phyloP scores from a whole-genome alignment of 352 stramenopile species.

The Globisporangium orthogonon region DNA sequence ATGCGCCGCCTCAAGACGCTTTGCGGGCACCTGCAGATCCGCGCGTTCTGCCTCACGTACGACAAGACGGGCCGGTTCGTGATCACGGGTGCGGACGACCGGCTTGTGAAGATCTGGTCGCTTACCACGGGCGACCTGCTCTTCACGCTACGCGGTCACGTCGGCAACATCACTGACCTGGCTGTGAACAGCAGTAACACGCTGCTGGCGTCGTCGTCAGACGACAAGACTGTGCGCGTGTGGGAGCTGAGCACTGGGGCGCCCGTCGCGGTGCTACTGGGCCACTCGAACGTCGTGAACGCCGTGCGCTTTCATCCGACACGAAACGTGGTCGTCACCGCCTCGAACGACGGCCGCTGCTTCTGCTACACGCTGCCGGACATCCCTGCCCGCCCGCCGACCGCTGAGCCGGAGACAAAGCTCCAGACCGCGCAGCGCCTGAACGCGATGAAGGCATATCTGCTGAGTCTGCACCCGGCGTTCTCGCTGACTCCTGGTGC shows the following conservation, averaged over 20 bases:
- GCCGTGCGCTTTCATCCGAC: conserved; percentile 82
- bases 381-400: conserved; percentile 36
- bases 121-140: conserved; percentile 75
- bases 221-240: conserved; percentile 86
- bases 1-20: conserved; percentile 82
- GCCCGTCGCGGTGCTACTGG: conserved; percentile 78
- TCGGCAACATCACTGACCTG: conserved; percentile 88
- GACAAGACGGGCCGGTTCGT: conserved; percentile 94
- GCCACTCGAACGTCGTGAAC: conserved; percentile 84
- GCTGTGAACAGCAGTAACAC: conserved; percentile 81
- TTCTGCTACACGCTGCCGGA: conserved; percentile 89
- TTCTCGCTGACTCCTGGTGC: conserved; percentile 66
- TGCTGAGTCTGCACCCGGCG: conserved; percentile 74
- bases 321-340: conserved; percentile 87
- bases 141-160: conserved; percentile 80
- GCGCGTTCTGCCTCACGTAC: conserved; percentile 95
- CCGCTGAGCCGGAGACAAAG: conserved; percentile 42
- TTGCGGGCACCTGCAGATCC: conserved; percentile 91
- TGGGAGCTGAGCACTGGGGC: conserved; percentile 84
- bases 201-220: conserved; percentile 78
- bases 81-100: conserved; percentile 96
- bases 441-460: conserved; percentile 61
- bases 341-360: conserved; percentile 88
- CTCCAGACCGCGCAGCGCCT: conserved; percentile 75
- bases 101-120: conserved; percentile 96